Conservation (phyloP, 108 stramenopile genomes). For the Chaetoceros tenuissimus region DNA sequence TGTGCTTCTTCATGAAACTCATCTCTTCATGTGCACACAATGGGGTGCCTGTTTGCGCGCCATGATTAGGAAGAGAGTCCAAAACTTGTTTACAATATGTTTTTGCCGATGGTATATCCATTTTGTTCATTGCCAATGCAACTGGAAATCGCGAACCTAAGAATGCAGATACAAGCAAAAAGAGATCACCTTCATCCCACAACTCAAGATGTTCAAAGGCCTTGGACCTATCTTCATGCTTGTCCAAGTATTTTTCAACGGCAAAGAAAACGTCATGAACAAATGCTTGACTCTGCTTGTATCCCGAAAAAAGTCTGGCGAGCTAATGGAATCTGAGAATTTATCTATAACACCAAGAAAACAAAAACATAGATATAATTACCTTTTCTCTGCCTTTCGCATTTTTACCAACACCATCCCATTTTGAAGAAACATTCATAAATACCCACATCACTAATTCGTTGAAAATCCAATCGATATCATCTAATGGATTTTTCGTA, state of each 20-base stretch:
- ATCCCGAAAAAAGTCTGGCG: conserved; percentile 79
- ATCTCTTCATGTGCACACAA: conserved; percentile 67
- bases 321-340: conserved; percentile 24
- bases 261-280: conserved; percentile 38
- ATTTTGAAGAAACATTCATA: conserved; percentile 69
- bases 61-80: conserved; percentile 57
- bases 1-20: conserved; percentile 49
- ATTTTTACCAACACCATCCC: conserved; percentile 56
- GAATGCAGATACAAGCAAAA: conserved; percentile 70
- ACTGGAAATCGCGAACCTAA: conserved; percentile 82
- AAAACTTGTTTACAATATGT: conserved; percentile 36
- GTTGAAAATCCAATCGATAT: conserved; percentile 70
- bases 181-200: conserved; percentile 78
- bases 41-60: conserved; percentile 58
- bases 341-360: conserved; percentile 1
- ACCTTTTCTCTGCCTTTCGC: conserved; percentile 35
- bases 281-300: conserved; percentile 60
- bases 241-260: conserved; percentile 49
- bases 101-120: conserved; percentile 46
- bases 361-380: not conserved
- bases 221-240: conserved; percentile 33
- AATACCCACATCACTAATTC: conserved; percentile 88
- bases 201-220: conserved; percentile 39
- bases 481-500: conserved; percentile 57
- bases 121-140: conserved; percentile 82